A percentile compares a stretch with the other conserved stretches of the same genome.
Evolutionary conservation across 2,329 filamentous ascomycete species (phyloP).

Genomic region (Metarhizium brunneum): DNA sequence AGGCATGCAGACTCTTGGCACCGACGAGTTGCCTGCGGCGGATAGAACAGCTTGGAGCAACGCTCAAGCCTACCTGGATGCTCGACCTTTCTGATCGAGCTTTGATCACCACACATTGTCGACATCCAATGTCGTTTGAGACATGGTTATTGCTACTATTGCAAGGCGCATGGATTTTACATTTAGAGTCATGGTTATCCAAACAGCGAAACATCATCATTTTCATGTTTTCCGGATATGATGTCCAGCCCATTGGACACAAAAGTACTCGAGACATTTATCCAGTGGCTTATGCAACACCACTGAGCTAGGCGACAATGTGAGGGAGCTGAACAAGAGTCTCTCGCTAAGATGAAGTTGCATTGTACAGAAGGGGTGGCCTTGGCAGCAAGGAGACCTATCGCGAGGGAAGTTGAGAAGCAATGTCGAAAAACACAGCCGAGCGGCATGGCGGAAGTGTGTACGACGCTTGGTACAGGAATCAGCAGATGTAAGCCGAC

Average conservation of each 20-base stretch:
- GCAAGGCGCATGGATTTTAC: not conserved
- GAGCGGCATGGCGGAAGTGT: not conserved
- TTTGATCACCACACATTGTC: not conserved
- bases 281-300: not conserved
- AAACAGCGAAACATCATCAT: not conserved
- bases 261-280: not conserved
- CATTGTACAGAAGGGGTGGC: not conserved
- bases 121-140: not conserved
- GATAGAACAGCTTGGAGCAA: slow-evolving; percentile 46
- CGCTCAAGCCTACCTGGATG: slow-evolving; percentile 43
- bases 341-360: not conserved
- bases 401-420: not conserved
- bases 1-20: slow-evolving; percentile 45
- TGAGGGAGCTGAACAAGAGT: not conserved
- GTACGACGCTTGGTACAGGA: not conserved
- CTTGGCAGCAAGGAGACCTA: not conserved
- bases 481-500: not conserved
- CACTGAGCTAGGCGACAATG: not conserved
- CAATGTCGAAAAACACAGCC: not conserved
- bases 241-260: not conserved
- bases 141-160: not conserved
- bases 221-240: not conserved
- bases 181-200: not conserved
- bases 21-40: slow-evolving; percentile 33
- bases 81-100: slow-evolving; percentile 26